Percentiles rank a stretch among this genome's conserved stretches.
phyloP scores from a whole-genome alignment of 306 rosid genomes.

The Dalbergia cultrata region DNA sequence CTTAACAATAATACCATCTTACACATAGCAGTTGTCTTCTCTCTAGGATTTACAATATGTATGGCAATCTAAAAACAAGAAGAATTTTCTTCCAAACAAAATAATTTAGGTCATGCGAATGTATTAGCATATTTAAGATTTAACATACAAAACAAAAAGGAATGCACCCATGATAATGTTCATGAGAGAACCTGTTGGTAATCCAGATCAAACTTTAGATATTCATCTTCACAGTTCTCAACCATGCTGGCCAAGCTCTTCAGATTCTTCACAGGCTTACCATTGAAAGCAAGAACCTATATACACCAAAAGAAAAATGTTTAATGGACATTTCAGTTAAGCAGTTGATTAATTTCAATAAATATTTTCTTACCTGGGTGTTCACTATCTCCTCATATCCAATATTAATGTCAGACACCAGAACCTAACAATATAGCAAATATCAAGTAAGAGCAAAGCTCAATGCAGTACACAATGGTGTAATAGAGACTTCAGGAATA shows the following conservation, averaged over 20 bases:
- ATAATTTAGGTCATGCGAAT: background rate
- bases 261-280: slow-evolving; percentile 84
- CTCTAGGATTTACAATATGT: background rate
- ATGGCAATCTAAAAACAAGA: background rate
- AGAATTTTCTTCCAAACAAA: slow-evolving; percentile 8
- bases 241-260: slow-evolving; percentile 82
- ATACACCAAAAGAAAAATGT: slow-evolving; percentile 18
- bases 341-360: background rate
- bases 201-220: slow-evolving; percentile 80
- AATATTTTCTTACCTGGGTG: slow-evolving; percentile 69
- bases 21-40: background rate
- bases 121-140: background rate
- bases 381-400: slow-evolving; percentile 91
- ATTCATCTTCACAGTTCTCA: slow-evolving; percentile 73
- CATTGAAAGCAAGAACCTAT: slow-evolving; percentile 84
- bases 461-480: background rate
- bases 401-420: slow-evolving; percentile 88
- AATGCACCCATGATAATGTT: background rate
- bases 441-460: slow-evolving; percentile 34
- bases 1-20: background rate
- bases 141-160: background rate
- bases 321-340: background rate
- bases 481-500: background rate
- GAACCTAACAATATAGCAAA: slow-evolving; percentile 63
- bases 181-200: slow-evolving; percentile 75